Conservation (phyloP, 108 stramenopile genomes). For the Pseudonitzschia delicatissima region DNA sequence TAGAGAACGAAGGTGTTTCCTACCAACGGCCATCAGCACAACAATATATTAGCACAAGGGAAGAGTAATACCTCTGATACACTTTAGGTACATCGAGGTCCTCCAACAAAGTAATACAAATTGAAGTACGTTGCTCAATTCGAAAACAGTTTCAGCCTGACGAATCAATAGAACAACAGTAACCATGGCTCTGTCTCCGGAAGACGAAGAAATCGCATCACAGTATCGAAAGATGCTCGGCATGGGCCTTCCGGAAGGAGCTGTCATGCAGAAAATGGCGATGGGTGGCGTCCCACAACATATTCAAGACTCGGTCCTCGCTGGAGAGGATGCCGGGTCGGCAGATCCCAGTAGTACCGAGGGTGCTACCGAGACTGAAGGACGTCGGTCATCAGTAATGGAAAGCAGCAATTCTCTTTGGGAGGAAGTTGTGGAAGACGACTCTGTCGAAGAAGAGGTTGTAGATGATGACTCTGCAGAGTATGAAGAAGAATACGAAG, state of each 20-base stretch:
- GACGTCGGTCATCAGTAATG: too few relatives aligned
- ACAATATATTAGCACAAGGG: too few relatives aligned
- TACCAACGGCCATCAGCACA: too few relatives aligned
- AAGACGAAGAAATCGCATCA: slow-evolving; percentile 17
- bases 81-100: not conserved
- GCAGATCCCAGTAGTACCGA: not conserved
- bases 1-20: too few relatives aligned
- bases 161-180: too few relatives aligned
- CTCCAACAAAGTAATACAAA: not conserved
- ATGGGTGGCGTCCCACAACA: slow-evolving; percentile 13
- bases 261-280: slow-evolving; percentile 20
- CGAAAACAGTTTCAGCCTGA: too few relatives aligned
- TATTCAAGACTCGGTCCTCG: slow-evolving; percentile 21
- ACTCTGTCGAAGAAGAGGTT: slow-evolving; percentile 11
- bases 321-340: not conserved
- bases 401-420: not conserved
- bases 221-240: slow-evolving; percentile 17
- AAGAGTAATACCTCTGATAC: too few relatives aligned
- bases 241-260: slow-evolving; percentile 29
- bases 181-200: slow-evolving; percentile 3
- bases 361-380: not conserved
- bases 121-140: not conserved
- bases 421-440: slow-evolving; percentile 9
- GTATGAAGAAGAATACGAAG: slow-evolving; percentile 18
- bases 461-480: slow-evolving; percentile 2